Base-by-base conservation (phyloP, 768 basidiomycete genomes). In the Trametes gibbosa region DNA sequence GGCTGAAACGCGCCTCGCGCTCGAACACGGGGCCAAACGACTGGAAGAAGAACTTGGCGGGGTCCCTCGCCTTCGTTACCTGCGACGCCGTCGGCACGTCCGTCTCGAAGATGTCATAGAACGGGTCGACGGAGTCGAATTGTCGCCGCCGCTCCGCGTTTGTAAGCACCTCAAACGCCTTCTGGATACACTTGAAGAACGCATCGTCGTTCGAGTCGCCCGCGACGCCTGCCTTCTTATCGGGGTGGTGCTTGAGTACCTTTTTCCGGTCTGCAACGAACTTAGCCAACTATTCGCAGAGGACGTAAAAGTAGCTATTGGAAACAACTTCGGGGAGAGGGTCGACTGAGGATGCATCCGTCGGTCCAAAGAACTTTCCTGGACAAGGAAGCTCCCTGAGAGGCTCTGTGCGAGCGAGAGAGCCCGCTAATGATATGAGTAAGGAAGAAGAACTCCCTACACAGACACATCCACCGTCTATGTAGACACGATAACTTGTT, bases 141-240 rank as follows among this genome's bases (percentile, higher is more conserved):
- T 98, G 95, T 47, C 92, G 86, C 57, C 94, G 86, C 68, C 87
- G 87, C 70, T 98, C 94, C 21, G 85, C 69, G 74, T 96, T 82
- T 45, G 86, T 88, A 56, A 99, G 86, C 41, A 94, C 87, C 66
- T 99, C 97, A 75, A 90, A 84, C n/a, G 96, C 96, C 75, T 99
- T 99, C 77, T 92, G 88, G 65, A 99, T 98, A 73, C 97, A 99
- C 76, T 99, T 99, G 90, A 99, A 99, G 81, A 99, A 98, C 0
- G 87, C 87, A 68, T 99, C 96, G 73, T 98, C 95, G 77, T 98
- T 96, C 58, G 92, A 87, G 67, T 91, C 90, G 66, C 86, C 84
- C 35, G 84, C 83, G 35, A 81, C 75, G 43, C 83, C 85, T 25
- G 89, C 85, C 73, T 98, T 98, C 77, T 98, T 98, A 77, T 98